phyloP scores from a whole-genome alignment of 2,329 filamentous ascomycete genomes.

The Ceratocystis cacaofunesta region DNA sequence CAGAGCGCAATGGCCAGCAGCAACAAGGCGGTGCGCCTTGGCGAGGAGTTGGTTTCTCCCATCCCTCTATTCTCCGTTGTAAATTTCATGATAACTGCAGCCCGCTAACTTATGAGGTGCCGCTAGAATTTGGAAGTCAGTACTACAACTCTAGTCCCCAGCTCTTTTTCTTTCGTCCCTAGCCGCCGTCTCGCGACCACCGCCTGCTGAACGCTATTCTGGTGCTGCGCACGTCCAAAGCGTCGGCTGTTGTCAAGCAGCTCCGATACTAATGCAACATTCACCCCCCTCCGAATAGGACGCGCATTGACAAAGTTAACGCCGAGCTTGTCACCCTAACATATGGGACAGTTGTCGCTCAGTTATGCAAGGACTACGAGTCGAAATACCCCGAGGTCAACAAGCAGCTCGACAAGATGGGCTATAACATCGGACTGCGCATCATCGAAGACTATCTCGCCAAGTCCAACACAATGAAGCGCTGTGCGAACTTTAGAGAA shows the following conservation, averaged over 20 bases:
- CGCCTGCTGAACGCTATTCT: background rate
- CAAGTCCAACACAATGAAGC: conserved; percentile 77
- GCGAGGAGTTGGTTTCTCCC: conserved; percentile 40
- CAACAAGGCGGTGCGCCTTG: conserved; percentile 45
- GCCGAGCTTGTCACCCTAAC: conserved; percentile 93
- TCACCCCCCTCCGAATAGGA: conserved; percentile 37
- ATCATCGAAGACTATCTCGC: conserved; percentile 96
- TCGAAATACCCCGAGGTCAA: conserved; percentile 91
- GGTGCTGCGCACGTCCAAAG: background rate
- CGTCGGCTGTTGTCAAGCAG: background rate
- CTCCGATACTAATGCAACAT: conserved; percentile 1
- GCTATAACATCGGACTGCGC: conserved; percentile 92
- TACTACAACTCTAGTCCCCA: conserved; percentile 19
- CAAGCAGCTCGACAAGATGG: conserved; percentile 96
- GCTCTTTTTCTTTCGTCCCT: background rate
- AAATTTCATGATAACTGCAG: conserved; percentile 3
- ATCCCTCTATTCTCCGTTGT: background rate
- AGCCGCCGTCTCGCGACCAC: background rate
- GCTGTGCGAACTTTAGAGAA: conserved; percentile 85
- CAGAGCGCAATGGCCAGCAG: conserved; percentile 37
- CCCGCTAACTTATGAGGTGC: conserved; percentile 19
- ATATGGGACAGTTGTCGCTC: conserved; percentile 92
- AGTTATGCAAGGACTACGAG: conserved; percentile 93
- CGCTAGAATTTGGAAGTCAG: conserved; percentile 81
- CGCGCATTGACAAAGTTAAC: conserved; percentile 92